phyloP scores from a whole-genome alignment of 805 yeast genomes.

The Zygosaccharomyces siamensis region DNA sequence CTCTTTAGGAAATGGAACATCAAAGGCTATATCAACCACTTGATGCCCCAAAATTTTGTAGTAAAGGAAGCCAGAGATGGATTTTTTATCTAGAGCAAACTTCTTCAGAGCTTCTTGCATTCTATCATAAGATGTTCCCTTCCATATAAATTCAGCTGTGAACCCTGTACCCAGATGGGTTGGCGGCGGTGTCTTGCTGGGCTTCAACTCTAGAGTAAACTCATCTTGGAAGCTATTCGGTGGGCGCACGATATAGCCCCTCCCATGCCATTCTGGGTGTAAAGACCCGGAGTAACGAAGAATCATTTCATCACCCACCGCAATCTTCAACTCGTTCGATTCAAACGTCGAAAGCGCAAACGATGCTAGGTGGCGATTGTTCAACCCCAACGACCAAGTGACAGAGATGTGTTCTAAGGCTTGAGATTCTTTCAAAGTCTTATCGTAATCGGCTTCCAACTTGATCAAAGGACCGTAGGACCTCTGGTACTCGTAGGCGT shows the following conservation, averaged over 20 bases:
- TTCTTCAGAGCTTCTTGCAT: conserved; percentile 72
- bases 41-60: conserved; percentile 79
- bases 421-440: conserved; percentile 67
- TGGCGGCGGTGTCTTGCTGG: conserved; percentile 42
- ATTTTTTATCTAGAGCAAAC: conserved; percentile 65
- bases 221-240: conserved; percentile 65
- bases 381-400: conserved; percentile 66
- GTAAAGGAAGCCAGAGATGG: conserved; percentile 70
- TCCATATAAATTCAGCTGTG: conserved; percentile 86
- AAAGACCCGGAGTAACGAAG: conserved; percentile 56
- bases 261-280: conserved; percentile 63
- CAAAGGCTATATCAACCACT: conserved; percentile 57
- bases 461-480: conserved; percentile 80
- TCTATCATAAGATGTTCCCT: conserved; percentile 73
- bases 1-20: conserved; percentile 53
- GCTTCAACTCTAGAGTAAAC: conserved; percentile 63
- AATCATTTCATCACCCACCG: conserved; percentile 80
- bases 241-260: conserved; percentile 64
- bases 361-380: conserved; percentile 61
- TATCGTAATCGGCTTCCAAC: conserved; percentile 77
- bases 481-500: conserved; percentile 80
- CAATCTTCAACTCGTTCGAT: conserved; percentile 57
- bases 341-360: conserved; percentile 68
- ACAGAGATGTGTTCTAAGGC: conserved; percentile 68
- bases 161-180: conserved; percentile 59